Conservation (phyloP, 768 basidiomycete genomes). For the Lactarius sp. region DNA sequence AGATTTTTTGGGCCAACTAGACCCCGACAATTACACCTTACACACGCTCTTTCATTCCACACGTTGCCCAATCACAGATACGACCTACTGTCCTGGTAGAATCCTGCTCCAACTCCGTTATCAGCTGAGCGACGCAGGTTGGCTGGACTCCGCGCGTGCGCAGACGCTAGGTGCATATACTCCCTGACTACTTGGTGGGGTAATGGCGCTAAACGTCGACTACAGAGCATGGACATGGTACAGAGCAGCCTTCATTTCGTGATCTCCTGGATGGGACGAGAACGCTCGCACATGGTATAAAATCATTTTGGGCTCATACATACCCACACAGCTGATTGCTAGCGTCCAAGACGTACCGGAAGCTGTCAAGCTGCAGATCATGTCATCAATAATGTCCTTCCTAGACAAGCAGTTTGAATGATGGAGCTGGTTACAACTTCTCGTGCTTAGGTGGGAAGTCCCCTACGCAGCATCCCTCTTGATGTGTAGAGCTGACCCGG, state of each 20-base stretch:
- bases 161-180: constrained; percentile 14
- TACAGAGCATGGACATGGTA: constrained; percentile 11
- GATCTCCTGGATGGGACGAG: constrained; percentile 17
- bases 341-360: constrained; percentile 13
- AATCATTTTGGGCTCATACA: not conserved
- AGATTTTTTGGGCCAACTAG: too few species aligned
- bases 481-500: not conserved
- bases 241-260: constrained; percentile 18
- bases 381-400: constrained; percentile 15
- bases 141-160: constrained; percentile 19
- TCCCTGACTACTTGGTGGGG: not conserved
- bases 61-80: not conserved
- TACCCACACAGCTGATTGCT: not conserved
- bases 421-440: not conserved
- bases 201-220: not conserved
- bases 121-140: constrained; percentile 23
- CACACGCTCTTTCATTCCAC: too few species aligned
- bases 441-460: not conserved
- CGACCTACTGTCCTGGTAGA: not conserved
- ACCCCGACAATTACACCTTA: too few species aligned
- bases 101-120: constrained; percentile 22
- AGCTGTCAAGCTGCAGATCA: constrained; percentile 13
- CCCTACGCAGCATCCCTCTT: not conserved
- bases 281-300: constrained; percentile 4
- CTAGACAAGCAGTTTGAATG: constrained; percentile 20